A percentile compares a stretch with the other conserved stretches of the same genome.
phyloP scores from a whole-genome alignment of 2,329 filamentous ascomycete genomes.

The Hypoxylon sp. region DNA sequence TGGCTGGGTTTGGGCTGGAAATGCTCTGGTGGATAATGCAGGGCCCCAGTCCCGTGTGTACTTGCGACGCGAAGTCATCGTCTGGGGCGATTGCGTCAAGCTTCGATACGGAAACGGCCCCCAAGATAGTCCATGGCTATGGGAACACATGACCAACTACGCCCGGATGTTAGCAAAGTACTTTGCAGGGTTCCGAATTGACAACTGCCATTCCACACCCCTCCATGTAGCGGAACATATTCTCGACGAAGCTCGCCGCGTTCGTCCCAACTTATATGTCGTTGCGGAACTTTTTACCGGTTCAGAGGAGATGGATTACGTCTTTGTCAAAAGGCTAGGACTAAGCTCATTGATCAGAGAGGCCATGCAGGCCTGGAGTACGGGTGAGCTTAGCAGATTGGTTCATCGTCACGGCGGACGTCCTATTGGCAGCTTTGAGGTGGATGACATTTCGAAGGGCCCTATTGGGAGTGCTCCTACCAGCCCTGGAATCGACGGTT shows the following conservation, averaged over 20 bases:
- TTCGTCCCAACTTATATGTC: constrained; percentile 88
- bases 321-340: constrained; percentile 92
- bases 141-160: constrained; percentile 95
- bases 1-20: constrained; percentile 98
- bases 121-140: constrained; percentile 89
- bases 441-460: constrained; percentile 80
- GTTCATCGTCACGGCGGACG: constrained; percentile 93
- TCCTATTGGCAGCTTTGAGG: constrained; percentile 95
- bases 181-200: constrained; percentile 94
- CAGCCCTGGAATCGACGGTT: constrained; percentile 45
- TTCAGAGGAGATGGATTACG: constrained; percentile 93
- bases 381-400: constrained; percentile 87
- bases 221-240: constrained; percentile 94
- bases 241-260: constrained; percentile 87
- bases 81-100: constrained; percentile 99
- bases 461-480: constrained; percentile 45
- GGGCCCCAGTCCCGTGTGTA: constrained; percentile 92
- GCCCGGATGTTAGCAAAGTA: constrained; percentile 92
- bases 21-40: constrained; percentile 92
- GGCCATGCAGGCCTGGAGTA: constrained; percentile 98
- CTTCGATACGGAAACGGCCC: constrained; percentile 84
- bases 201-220: constrained; percentile 97
- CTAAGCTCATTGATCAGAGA: constrained; percentile 93
- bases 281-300: constrained; percentile 96
- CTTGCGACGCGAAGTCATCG: constrained; percentile 92